Base-by-base conservation (phyloP, 495 filamentous ascomycete genomes). In the Viridothelium virens region DNA sequence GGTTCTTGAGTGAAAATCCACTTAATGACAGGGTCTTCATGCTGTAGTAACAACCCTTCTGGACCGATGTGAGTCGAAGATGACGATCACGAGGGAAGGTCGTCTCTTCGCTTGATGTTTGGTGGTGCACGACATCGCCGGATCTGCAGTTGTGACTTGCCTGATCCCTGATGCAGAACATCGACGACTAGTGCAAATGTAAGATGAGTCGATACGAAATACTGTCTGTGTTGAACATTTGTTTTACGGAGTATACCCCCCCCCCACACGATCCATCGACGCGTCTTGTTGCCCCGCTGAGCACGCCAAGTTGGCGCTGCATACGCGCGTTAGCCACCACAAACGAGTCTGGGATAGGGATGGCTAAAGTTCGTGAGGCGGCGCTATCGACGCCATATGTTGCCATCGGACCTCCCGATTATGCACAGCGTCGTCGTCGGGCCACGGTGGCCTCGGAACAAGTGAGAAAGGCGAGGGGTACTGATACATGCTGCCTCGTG, bases 311-410 rank as follows among this genome's bases (percentile, higher is more conserved):
- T 18, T n/a, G 48, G 48, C 48, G 48, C 16, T 53, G 48, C 48
- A 53, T 33, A 33, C 4, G 53, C 18, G 31, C 53, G 53, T 31
- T 36, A 59, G 53, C 53, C 18, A 4, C 53, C 9, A 18, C 53
- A 36, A 18, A 59, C 3, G n/a, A 2, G 53, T 6, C 53, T 36
- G 31, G 53, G 53, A 59, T 59, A 59, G 3, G 48, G 12, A 18
- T 18, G 25, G 48, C 48, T 4, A 53, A 53, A 7, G 5, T 18
- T 18, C 18, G 18, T 59, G 9, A 36, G 12, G 48, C 48, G 18
- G 25, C 53, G 53, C 53, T 59, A 59, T 36, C 18, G 53, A 59
- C 53, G n/a, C n/a, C n/a, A n/a, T n/a, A n/a, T n/a, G n/a, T n/a
- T n/a, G 53, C 53, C 53, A 59, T 59, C 53, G 53, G 53, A n/a